Evolutionary conservation across 768 basidiomycete species (phyloP).

Genomic region (Chalciporus pseudorubinellus): DNA sequence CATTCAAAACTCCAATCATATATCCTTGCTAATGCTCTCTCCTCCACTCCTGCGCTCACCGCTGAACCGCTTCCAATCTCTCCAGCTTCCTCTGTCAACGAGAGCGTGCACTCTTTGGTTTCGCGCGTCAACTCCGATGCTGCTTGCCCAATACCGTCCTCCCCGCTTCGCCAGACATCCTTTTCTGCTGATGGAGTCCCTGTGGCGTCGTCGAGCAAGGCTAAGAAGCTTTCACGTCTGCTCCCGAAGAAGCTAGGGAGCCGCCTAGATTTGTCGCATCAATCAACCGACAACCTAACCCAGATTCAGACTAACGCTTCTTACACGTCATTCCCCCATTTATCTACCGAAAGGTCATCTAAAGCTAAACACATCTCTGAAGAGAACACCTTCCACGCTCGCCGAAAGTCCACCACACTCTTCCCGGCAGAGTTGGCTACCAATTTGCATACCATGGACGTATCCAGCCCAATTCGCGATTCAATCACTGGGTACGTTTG

Average conservation of each 20-base stretch:
- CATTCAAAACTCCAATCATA: conserved; percentile 29
- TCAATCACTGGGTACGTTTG: conserved; percentile 23
- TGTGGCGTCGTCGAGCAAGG: conserved; percentile 21
- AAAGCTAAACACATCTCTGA: conserved; percentile 26
- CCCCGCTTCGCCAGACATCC: conserved; percentile 23
- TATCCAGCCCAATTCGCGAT: conserved; percentile 24
- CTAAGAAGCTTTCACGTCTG: conserved; percentile 27
- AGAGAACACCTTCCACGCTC: conserved; percentile 35
- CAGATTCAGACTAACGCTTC: conserved; percentile 24
- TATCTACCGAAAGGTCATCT: conserved; percentile 21
- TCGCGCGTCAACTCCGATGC: conserved; percentile 21
- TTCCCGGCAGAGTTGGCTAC: conserved; percentile 29
- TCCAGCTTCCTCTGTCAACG: conserved; percentile 27
- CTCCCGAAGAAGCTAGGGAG: conserved; percentile 33
- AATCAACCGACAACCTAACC: conserved; percentile 26
- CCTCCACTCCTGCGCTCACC: conserved; percentile 30
- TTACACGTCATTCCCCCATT: conserved; percentile 26
- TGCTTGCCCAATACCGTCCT: conserved; percentile 24
- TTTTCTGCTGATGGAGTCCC: conserved; percentile 24
- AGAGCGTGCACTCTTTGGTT: conserved; percentile 25
- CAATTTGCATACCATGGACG: conserved; percentile 32
- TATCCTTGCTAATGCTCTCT: conserved; percentile 20
- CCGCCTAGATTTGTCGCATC: conserved; percentile 27
- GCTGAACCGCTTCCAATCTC: conserved; percentile 26
- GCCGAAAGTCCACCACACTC: conserved; percentile 34